These are phyloP conservation scores for Phytopythium helicoides DNA, from an alignment of 352 stramenopile genomes.

Conservation along the genomic window DNA sequence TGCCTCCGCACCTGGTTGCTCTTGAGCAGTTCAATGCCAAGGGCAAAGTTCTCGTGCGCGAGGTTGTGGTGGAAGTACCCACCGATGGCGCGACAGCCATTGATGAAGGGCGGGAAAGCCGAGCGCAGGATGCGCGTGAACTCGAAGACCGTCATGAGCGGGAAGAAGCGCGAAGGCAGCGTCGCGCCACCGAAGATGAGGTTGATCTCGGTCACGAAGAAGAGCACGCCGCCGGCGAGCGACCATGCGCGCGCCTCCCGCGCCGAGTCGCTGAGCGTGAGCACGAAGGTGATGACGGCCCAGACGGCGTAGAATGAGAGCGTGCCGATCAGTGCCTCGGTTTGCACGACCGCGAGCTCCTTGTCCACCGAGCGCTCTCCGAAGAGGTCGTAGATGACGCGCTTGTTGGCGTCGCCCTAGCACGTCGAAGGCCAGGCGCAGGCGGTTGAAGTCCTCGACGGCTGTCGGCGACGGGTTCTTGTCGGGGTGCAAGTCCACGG, in stretches of 20 bases:
- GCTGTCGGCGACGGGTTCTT: conserved; percentile 94
- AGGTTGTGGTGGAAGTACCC: conserved; percentile 86
- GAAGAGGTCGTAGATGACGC: conserved; percentile 96
- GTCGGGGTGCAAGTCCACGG: conserved; percentile 95
- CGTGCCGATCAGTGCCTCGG: conserved; percentile 90
- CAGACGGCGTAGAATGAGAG: conserved; percentile 96
- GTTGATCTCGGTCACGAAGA: conserved; percentile 94
- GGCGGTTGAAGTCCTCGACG: conserved; percentile 90
- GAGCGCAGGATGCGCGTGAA: conserved; percentile 91
- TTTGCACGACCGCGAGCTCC: conserved; percentile 83
- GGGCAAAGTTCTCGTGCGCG: conserved; percentile 64
- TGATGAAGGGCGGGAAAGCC: conserved; percentile 95
- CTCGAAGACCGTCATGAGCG: conserved; percentile 90
- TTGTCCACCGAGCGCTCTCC: conserved; percentile 89
- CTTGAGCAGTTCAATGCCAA: conserved; percentile 76
- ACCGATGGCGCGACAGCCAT: conserved; percentile 94
- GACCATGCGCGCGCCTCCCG: conserved; percentile 91
- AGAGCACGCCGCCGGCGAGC: conserved; percentile 92
- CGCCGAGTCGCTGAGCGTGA: conserved; percentile 92
- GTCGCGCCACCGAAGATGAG: conserved; percentile 69
- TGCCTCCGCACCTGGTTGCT: conserved; percentile 59
- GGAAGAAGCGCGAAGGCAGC: conserved; percentile 62
- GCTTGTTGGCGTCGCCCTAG: conserved; percentile 90
- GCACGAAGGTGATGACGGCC: conserved; percentile 94
- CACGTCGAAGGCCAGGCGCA: conserved; percentile 95